Evolutionary conservation across 2,329 filamentous ascomycete species (phyloP).

Genomic region (Xylariaceae sp.): DNA sequence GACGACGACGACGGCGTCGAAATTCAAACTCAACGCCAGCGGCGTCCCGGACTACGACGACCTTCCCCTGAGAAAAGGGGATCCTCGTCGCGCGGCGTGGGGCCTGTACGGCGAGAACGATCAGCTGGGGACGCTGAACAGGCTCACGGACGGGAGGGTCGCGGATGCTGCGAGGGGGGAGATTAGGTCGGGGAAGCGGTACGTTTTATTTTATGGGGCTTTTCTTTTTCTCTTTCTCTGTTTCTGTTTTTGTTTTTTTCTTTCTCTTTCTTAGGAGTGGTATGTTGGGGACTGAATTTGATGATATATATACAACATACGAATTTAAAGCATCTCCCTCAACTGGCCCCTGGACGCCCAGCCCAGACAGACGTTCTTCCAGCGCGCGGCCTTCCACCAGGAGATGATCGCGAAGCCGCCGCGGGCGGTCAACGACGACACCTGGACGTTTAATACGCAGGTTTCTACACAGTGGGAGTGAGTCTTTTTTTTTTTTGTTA

Average conservation of each 20-base stretch:
- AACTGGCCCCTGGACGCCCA: conserved; percentile 56
- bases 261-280: too few relatives aligned
- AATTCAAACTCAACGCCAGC: conserved; percentile 34
- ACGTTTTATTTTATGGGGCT: conserved; percentile 5
- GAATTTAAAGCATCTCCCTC: conserved; percentile 41
- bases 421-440: conserved; percentile 53
- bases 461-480: conserved; percentile 52
- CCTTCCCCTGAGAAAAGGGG: conserved; percentile 41
- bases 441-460: conserved; percentile 54
- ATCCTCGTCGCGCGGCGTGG: conserved; percentile 42
- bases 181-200: conserved; percentile 50
- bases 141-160: conserved; percentile 50
- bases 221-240: conserved; percentile 4
- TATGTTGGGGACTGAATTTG: neutral
- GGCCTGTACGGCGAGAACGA: conserved; percentile 51
- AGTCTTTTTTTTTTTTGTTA: neutral
- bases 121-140: conserved; percentile 56
- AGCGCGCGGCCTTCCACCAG: conserved; percentile 49
- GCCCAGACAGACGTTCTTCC: conserved; percentile 47
- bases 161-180: conserved; percentile 43
- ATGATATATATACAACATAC: neutral
- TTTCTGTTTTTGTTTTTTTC: too few relatives aligned
- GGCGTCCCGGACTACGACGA: conserved; percentile 43
- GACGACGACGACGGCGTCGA: conserved; percentile 26
- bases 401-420: conserved; percentile 47